Conservation (phyloP, 345 rosid genomes). For the Nephelium lappaceum region DNA sequence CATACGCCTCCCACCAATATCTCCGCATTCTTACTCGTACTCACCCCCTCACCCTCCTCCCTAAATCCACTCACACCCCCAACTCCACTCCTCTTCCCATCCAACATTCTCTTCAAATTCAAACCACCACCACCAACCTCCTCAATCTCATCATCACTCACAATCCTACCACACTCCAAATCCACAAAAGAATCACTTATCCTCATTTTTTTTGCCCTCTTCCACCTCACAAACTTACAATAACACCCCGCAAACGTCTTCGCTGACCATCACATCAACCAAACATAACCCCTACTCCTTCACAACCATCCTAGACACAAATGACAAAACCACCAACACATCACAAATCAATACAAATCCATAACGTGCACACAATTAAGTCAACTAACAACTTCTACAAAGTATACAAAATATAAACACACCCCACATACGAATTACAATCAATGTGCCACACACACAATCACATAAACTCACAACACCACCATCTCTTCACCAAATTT, state of each 20-base stretch:
- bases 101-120: background rate
- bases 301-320: background rate
- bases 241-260: background rate
- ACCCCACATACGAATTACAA: background rate
- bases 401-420: background rate
- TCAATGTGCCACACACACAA: background rate
- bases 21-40: background rate
- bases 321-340: background rate
- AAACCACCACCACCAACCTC: background rate
- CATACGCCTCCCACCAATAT: background rate
- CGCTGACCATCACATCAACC: background rate
- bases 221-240: background rate
- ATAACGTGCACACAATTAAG: background rate
- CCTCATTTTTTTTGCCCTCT: background rate
- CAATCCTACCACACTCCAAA: constrained; percentile 33
- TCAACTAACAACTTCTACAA: background rate
- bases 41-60: background rate
- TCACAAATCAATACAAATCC: background rate
- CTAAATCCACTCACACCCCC: background rate
- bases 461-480: background rate
- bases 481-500: background rate
- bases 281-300: background rate
- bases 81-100: constrained; percentile 10
- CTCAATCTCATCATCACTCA: constrained; percentile 16
- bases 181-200: constrained; percentile 20